These are phyloP conservation scores for Xylaria sp. DNA, from an alignment of 495 filamentous ascomycete genomes.

Conservation along the genomic window DNA sequence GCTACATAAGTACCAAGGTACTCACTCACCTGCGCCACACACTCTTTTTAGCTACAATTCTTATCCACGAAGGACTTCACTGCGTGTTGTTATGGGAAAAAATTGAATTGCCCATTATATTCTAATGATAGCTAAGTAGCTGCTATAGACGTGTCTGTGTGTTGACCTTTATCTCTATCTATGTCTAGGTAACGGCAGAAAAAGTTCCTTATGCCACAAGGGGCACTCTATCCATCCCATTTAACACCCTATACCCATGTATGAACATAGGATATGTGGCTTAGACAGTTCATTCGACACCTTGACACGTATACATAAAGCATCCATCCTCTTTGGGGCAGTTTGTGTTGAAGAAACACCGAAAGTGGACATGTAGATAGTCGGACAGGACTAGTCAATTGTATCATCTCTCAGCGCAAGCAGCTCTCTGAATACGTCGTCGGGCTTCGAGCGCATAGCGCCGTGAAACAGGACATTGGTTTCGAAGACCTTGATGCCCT, in stretches of 20 bases:
- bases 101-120: neutral
- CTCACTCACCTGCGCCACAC: neutral
- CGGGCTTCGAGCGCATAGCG: constrained; percentile 72
- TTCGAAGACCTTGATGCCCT: constrained; percentile 77
- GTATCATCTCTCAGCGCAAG: constrained; percentile 76
- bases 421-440: constrained; percentile 74
- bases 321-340: neutral
- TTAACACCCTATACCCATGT: neutral
- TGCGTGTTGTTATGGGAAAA: neutral
- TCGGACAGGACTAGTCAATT: constrained; percentile 61
- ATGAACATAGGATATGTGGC: neutral
- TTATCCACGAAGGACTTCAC: neutral
- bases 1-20: neutral
- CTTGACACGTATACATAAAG: neutral
- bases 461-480: constrained; percentile 90
- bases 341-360: neutral
- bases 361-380: neutral
- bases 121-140: neutral
- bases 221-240: neutral
- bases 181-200: neutral
- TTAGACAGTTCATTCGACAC: neutral
- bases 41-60: neutral
- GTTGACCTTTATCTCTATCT: neutral
- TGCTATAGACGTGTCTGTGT: neutral
- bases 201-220: neutral